Conservation (phyloP, 495 filamentous ascomycete species). For the Podospora anserina region DNA sequence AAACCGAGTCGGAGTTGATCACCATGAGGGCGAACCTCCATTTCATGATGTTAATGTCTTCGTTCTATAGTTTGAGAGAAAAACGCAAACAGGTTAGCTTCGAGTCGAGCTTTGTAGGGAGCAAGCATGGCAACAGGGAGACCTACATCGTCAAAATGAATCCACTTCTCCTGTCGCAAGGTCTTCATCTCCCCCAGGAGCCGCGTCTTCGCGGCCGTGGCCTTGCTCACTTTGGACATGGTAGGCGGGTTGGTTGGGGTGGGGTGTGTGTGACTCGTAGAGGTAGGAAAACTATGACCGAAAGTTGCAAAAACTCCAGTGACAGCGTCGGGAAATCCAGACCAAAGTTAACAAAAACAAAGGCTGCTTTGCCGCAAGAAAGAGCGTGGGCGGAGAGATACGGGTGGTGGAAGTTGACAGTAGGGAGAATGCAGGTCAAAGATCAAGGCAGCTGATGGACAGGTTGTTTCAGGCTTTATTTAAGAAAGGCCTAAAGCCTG, state of each 20-base stretch:
- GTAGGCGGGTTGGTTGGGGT: not conserved
- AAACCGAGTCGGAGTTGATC: conserved; percentile 84
- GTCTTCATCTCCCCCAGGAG: conserved; percentile 87
- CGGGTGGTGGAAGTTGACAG: not conserved
- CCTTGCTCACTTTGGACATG: not conserved
- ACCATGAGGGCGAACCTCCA: conserved; percentile 90
- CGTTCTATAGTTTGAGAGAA: conserved; percentile 42
- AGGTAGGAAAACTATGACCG: not conserved
- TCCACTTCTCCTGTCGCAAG: conserved; percentile 86
- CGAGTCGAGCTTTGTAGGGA: no score
- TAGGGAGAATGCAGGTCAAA: not conserved
- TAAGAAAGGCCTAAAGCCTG: not conserved
- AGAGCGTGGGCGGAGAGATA: not conserved
- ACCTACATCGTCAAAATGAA: conserved; percentile 63
- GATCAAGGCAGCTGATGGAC: not conserved
- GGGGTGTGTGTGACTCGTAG: not conserved
- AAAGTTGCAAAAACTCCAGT: not conserved
- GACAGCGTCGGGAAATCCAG: not conserved
- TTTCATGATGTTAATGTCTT: conserved; percentile 71
- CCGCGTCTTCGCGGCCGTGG: conserved; percentile 65
- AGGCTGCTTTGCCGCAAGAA: not conserved
- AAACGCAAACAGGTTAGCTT: not conserved
- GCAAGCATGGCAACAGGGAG: no score
- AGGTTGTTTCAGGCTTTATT: not conserved
- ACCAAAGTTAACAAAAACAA: not conserved